phyloP scores from a whole-genome alignment of 805 yeast species.

The Kluyveromyces starmeri region DNA sequence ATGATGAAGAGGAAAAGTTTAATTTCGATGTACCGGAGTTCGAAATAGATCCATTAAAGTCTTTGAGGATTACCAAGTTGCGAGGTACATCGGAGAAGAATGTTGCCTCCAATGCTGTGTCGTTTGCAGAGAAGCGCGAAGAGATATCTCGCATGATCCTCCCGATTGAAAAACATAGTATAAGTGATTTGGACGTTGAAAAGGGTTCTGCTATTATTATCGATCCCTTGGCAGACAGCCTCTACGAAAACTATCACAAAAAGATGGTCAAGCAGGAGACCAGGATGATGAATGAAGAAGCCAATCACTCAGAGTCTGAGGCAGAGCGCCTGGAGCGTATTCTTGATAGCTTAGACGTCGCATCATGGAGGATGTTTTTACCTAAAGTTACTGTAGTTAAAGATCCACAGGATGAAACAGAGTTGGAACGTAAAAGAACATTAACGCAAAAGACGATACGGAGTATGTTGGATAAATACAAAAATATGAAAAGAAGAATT shows the following conservation, averaged over 20 bases:
- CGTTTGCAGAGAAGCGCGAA: neutral
- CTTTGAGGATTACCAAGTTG: too few relatives aligned
- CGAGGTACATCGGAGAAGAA: too few relatives aligned
- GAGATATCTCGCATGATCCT: slow-evolving; percentile 2
- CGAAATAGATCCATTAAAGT: slow-evolving; percentile 14
- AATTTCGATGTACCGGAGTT: slow-evolving; percentile 30
- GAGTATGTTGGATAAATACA: slow-evolving; percentile 25
- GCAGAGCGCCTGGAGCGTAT: slow-evolving; percentile 40
- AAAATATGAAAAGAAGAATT: slow-evolving; percentile 18
- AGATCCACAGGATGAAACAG: slow-evolving; percentile 39
- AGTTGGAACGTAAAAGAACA: slow-evolving; percentile 41
- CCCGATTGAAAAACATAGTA: neutral
- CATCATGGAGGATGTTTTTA: slow-evolving; percentile 42
- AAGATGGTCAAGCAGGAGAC: slow-evolving; percentile 58
- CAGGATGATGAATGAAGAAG: slow-evolving; percentile 47
- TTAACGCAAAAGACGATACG: slow-evolving; percentile 42
- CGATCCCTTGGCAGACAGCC: slow-evolving; percentile 42
- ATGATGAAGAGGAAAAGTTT: slow-evolving; percentile 21
- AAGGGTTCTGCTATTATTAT: neutral
- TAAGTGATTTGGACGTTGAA: neutral
- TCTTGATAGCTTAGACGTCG: slow-evolving; percentile 35
- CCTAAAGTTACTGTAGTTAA: slow-evolving; percentile 42
- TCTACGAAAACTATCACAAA: slow-evolving; percentile 42
- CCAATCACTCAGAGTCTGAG: slow-evolving; percentile 39
- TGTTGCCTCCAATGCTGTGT: too few relatives aligned